phyloP scores from a whole-genome alignment of 1,139 yeast genomes.

The Candida sojae region DNA sequence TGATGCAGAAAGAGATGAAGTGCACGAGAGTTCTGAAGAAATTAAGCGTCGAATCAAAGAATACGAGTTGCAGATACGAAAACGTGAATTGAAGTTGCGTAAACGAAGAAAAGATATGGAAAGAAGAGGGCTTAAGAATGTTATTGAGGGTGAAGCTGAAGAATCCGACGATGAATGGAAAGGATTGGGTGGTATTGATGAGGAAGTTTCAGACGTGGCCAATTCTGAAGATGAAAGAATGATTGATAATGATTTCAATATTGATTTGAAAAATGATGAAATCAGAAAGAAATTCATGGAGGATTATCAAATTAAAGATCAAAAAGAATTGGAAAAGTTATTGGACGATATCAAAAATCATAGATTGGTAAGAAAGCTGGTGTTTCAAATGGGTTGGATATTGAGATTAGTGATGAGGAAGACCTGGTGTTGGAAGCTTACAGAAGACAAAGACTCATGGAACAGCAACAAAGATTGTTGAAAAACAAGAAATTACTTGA shows the following conservation, averaged over 20 bases:
- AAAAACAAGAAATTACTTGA: constrained; percentile 54
- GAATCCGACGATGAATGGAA: constrained; percentile 98
- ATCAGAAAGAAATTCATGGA: constrained; percentile 63
- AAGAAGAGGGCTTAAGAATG: constrained; percentile 50
- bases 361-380: constrained; percentile 67
- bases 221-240: constrained; percentile 79
- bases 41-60: constrained; percentile 31
- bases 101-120: constrained; percentile 51
- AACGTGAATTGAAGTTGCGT: constrained; percentile 38
- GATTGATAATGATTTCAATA: constrained; percentile 72
- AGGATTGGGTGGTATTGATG: constrained; percentile 84
- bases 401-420: constrained; percentile 69
- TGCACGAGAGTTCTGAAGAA: constrained; percentile 24
- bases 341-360: constrained; percentile 84
- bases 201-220: constrained; percentile 65
- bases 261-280: constrained; percentile 60
- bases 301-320: constrained; percentile 70
- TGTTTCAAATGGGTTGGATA: constrained; percentile 48
- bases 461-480: constrained; percentile 56
- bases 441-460: constrained; percentile 52
- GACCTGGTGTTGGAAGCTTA: constrained; percentile 58
- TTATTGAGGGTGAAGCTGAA: constrained; percentile 84
- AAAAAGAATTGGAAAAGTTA: constrained; percentile 69
- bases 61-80: constrained; percentile 42
- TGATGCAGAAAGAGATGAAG: constrained; percentile 24